Evolutionary conservation across 2,329 filamentous ascomycete species (phyloP).

Genomic region (Colletotrichum chlorophyti): DNA sequence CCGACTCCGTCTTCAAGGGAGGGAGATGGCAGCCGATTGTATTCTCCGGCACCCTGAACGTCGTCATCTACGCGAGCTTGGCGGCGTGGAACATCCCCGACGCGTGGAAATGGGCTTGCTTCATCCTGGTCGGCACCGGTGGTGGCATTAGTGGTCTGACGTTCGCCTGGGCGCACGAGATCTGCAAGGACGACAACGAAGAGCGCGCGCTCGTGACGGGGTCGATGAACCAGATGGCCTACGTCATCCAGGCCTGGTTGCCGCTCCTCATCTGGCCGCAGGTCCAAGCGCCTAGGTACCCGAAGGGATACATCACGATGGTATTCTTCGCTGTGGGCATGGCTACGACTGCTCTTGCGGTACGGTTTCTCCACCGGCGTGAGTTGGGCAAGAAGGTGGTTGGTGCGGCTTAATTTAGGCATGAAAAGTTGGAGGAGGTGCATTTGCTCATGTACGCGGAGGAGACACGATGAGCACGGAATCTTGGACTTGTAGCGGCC

Average conservation of each 20-base stretch:
- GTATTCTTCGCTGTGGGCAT: slow-evolving; percentile 54
- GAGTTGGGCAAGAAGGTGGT: slow-evolving; percentile 37
- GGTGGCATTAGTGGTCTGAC: slow-evolving; percentile 53
- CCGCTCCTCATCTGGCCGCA: slow-evolving; percentile 72
- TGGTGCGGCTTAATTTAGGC: neutral
- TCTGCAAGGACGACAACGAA: slow-evolving; percentile 61
- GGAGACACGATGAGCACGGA: no score
- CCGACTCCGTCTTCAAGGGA: slow-evolving; percentile 65
- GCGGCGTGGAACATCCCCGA: slow-evolving; percentile 52
- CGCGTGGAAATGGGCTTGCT: slow-evolving; percentile 70
- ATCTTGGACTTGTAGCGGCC: no score
- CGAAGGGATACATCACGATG: slow-evolving; percentile 66
- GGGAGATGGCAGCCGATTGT: slow-evolving; percentile 70
- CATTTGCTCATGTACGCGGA: no score
- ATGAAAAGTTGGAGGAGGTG: no score
- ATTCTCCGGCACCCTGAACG: slow-evolving; percentile 54
- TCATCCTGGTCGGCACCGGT: slow-evolving; percentile 57
- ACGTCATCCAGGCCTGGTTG: slow-evolving; percentile 74
- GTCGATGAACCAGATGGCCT: slow-evolving; percentile 73
- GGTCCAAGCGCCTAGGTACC: slow-evolving; percentile 65
- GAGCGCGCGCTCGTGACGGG: slow-evolving; percentile 71
- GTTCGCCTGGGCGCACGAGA: slow-evolving; percentile 58
- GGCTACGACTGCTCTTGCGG: slow-evolving; percentile 56
- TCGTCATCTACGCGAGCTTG: slow-evolving; percentile 47
- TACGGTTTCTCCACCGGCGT: slow-evolving; percentile 52